Base-by-base conservation (phyloP, 441 rosid genomes). In the Populus tomentosa region DNA sequence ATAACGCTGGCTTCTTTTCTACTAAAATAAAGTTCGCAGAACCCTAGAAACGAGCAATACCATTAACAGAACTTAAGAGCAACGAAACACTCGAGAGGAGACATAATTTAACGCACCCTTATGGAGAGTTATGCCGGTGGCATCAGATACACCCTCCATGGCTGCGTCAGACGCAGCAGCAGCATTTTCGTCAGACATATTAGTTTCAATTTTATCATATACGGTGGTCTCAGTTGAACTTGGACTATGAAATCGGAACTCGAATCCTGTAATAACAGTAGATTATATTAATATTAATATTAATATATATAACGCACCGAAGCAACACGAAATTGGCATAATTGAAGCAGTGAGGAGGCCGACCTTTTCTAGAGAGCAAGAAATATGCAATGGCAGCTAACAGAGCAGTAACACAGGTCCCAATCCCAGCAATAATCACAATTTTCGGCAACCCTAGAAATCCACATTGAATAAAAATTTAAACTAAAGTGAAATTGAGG, bases 331-430 rank as follows among this genome's bases (percentile, higher is more conserved):
- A 56, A 53, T 10, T 28, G 35, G 62, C 5, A 59, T 20, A 46
- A 16, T 21, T 5, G 53, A 16, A 10, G 35, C 10, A 40, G 50
- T 40, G 38, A 7, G 38, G 33, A 26, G 33, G 32, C 23, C 23
- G 28, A 90, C 97, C 95, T 81, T 84, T 87, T 80, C 86, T 78
- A 8, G 86, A 88, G 75, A 90, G 75, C 8, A 92, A 86, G 69
- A 90, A 84, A 78, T 84, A 94, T 73, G 92, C 91, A 72, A 89
- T 2, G 66, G 88, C 86, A 72, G 93, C 90, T 50, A 91, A 79
- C 10, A 88, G 73, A 75, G 86, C 67, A 38, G 83, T 90, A 13
- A 86, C 77, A n/a, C 91, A 87, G 23, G 86, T 78, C 80, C 94
- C 90, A 71, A 87, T 81, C 78, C 94, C 89, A 67, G 82, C 83